Conservation (phyloP, 805 yeast genomes). For the Lipomyces kockii region DNA sequence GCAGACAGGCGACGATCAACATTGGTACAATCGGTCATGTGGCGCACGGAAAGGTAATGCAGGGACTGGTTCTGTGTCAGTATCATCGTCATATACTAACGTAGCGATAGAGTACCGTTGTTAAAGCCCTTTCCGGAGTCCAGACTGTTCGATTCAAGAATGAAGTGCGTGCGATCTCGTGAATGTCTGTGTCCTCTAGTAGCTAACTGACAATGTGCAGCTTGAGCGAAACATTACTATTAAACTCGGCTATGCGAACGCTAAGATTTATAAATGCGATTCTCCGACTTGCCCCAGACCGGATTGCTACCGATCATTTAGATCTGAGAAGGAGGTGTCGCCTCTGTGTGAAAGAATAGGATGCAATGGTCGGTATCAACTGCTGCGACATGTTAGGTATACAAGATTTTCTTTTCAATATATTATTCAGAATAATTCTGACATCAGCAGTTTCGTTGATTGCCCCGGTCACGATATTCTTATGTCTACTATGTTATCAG, state of each 20-base stretch:
- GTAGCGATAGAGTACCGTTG: conserved; percentile 66
- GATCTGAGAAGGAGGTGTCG: conserved; percentile 90
- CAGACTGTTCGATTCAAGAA: conserved; percentile 99
- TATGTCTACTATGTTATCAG: conserved; percentile 99
- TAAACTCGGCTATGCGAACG: conserved; percentile 98
- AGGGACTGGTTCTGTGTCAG: background rate
- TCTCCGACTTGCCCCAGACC: conserved; percentile 88
- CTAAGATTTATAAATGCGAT: conserved; percentile 93
- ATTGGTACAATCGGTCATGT: conserved; percentile 98
- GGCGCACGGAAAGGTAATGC: conserved; percentile 76
- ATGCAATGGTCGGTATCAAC: conserved; percentile 83
- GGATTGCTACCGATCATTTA: conserved; percentile 90
- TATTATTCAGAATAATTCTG: background rate
- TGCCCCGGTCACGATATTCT: conserved; percentile 99
- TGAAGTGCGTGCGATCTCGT: conserved; percentile 52
- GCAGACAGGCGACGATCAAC: conserved; percentile 96
- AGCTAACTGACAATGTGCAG: background rate
- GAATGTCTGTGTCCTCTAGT: background rate
- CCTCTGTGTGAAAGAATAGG: conserved; percentile 92
- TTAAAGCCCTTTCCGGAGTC: conserved; percentile 95
- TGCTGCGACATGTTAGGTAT: conserved; percentile 80
- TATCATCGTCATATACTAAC: conserved; percentile 1
- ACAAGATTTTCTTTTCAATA: background rate
- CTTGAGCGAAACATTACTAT: conserved; percentile 98
- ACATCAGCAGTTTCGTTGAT: conserved; percentile 77